phyloP scores from a whole-genome alignment of 352 stramenopile genomes.

The Globisporangium nodosum region DNA sequence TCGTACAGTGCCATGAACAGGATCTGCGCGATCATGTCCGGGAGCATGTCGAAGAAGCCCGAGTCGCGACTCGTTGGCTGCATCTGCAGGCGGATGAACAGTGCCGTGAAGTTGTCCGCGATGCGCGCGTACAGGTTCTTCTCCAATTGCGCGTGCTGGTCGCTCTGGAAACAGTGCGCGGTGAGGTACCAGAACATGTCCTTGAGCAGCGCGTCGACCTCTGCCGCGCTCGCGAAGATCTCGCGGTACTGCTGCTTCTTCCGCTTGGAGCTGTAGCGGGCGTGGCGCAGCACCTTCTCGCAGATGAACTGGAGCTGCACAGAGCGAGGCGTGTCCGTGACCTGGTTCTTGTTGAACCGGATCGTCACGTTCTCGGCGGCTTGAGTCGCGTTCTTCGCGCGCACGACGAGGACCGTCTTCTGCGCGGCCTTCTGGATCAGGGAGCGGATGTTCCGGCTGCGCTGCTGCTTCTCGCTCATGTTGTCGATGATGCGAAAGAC shows the following conservation, averaged over 20 bases:
- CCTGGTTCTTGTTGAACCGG: conserved; percentile 34
- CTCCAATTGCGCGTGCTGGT: conserved; percentile 32
- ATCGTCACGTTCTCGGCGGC: conserved; percentile 61
- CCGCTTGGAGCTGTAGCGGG: conserved; percentile 23
- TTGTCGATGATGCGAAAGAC: conserved; percentile 51
- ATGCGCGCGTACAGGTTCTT: conserved; percentile 50
- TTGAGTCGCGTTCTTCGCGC: conserved; percentile 64
- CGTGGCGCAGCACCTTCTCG: conserved; percentile 45
- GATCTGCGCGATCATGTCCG: conserved; percentile 54
- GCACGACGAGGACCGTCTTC: conserved; percentile 70
- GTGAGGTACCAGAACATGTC: conserved; percentile 78
- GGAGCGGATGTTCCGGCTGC: conserved; percentile 47
- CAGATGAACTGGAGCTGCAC: conserved; percentile 46
- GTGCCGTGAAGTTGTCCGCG: conserved; percentile 57
- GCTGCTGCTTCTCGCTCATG: conserved; percentile 38
- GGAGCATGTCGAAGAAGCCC: conserved; percentile 50
- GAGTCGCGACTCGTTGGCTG: conserved; percentile 36
- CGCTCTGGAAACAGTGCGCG: conserved; percentile 49
- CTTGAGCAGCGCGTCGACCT: conserved; percentile 56
- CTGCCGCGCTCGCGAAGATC: conserved; percentile 29
- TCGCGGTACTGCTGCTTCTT: conserved; percentile 35
- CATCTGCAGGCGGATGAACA: conserved; percentile 64
- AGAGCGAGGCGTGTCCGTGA: conserved; percentile 44
- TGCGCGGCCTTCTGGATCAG: conserved; percentile 65
- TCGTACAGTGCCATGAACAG: conserved; percentile 64